Evolutionary conservation across 2,329 filamentous ascomycete species (phyloP).

Genomic region (Xylariaceae sp.): DNA sequence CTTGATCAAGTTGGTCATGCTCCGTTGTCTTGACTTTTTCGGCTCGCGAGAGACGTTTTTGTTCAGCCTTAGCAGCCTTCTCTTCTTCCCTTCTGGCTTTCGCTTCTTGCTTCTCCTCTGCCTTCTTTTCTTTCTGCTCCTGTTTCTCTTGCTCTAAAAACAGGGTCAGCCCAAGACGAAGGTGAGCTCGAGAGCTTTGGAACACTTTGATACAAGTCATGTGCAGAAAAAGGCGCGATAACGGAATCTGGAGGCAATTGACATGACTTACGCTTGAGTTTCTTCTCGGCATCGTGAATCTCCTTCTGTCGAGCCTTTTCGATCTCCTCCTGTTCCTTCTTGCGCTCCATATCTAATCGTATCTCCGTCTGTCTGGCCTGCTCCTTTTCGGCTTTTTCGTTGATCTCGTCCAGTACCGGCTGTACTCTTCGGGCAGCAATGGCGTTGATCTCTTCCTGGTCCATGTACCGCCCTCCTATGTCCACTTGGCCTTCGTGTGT

Average conservation of each 20-base stretch:
- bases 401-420: conserved; percentile 82
- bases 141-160: conserved; percentile 46
- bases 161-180: conserved; percentile 15
- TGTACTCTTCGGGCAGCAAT: conserved; percentile 76
- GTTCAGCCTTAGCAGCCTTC: conserved; percentile 51
- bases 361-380: conserved; percentile 63
- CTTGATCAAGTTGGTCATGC: conserved; percentile 26
- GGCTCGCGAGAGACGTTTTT: conserved; percentile 49
- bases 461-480: conserved; percentile 79
- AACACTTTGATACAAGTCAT: background rate
- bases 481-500: conserved; percentile 57
- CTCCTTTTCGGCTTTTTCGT: conserved; percentile 71
- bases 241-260: no score
- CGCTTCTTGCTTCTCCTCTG: conserved; percentile 48
- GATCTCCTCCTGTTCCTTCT: conserved; percentile 55
- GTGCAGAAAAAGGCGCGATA: no score
- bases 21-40: conserved; percentile 52
- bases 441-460: conserved; percentile 72
- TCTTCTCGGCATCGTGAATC: conserved; percentile 51
- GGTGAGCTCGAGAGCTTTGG: background rate
- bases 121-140: conserved; percentile 43
- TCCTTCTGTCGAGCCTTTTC: conserved; percentile 52
- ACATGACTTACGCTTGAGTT: conserved; percentile 54
- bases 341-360: conserved; percentile 62
- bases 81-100: conserved; percentile 46